Base-by-base conservation (phyloP, 106 monocot genomes). In the Acanthochlamys bracteata region DNA sequence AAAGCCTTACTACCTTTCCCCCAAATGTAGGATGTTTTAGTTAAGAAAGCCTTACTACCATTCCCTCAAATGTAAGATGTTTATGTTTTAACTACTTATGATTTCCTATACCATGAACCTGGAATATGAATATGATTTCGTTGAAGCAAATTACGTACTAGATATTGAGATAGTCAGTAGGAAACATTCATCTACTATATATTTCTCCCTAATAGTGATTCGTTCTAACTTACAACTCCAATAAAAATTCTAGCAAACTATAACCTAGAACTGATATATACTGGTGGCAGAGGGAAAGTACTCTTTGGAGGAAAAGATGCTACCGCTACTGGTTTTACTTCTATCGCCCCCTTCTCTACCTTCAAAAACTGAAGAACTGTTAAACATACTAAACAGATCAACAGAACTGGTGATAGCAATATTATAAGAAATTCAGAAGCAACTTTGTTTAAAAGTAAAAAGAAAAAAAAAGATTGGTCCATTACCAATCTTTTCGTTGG, bases 221-320 rank as follows among this genome's bases (percentile, higher is more conserved):
- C n/a, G n/a, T n/a, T n/a, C n/a, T n/a, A n/a, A n/a, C n/a, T n/a
- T n/a, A n/a, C n/a, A n/a, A n/a, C n/a, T n/a, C n/a, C n/a, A n/a
- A n/a, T n/a, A n/a, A 56, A 46, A 25, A 21, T 11, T 33, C 23
- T 46, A 55, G 8, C 8, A 55, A 7, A 55, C 54, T 11, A 19
- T n/a, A 6, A 55, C 4, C 16, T n/a, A 19, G 54, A 10, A 55
- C 14, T n/a, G 21, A 10, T n/a, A 55, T 45, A 42, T 55, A 39
- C 45, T 13, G 41, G 41, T 41, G 26, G 59, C 41, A 42, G 42
- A 26, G 23, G 52, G 55, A 66, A 25, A 75, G 62, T 83, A 83
- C 83, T 83, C 69, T 11, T 72, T 75, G 19, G 72, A 69, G 21
- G 79, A 79, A 53, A 76, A 75, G 27, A 10, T 60, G 65, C 63